Percentiles rank a stretch among this genome's conserved stretches.
These are phyloP conservation scores for Platanthera zijinensis DNA, from an alignment of 106 monocot species.

Conservation along the genomic window DNA sequence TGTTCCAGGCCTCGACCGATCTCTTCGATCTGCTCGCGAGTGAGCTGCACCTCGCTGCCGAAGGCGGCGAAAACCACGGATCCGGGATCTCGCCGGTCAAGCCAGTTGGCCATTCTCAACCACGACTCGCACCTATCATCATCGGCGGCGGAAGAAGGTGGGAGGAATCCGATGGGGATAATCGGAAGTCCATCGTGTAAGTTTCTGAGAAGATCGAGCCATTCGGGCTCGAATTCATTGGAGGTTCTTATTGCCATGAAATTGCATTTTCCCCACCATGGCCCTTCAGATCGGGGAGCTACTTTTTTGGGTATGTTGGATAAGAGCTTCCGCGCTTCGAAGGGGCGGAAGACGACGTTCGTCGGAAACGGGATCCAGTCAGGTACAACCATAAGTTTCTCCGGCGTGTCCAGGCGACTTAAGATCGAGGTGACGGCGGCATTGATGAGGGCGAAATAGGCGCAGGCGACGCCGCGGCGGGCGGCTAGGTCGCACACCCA, in stretches of 20 bases:
- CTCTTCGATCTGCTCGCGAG: background rate
- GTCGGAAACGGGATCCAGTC: slow-evolving; percentile 8
- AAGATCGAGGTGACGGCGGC: slow-evolving; percentile 11
- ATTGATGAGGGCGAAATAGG: slow-evolving; percentile 14
- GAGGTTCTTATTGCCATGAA: background rate
- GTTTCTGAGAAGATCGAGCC: slow-evolving; percentile 3
- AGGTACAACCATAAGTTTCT: slow-evolving; percentile 1
- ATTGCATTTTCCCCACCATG: background rate
- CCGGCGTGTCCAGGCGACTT: background rate
- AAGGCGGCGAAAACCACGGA: slow-evolving; percentile 10
- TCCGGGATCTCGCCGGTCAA: background rate
- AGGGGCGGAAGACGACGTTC: background rate
- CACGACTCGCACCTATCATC: background rate
- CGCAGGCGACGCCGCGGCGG: slow-evolving; percentile 12
- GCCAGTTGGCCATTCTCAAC: background rate
- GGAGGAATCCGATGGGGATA: slow-evolving; percentile 10
- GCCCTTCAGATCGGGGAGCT: background rate
- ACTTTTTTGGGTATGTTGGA: too few relatives aligned
- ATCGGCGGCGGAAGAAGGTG: background rate
- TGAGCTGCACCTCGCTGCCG: slow-evolving; percentile 10
- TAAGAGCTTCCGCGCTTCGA: background rate
- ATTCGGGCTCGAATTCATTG: slow-evolving; percentile 5
- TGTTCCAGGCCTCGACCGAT: slow-evolving; percentile 3
- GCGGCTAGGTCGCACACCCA: slow-evolving; percentile 24
- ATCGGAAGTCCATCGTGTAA: background rate